Conservation (phyloP, 2,329 filamentous ascomycete genomes). For the Aspergillus melleus region DNA sequence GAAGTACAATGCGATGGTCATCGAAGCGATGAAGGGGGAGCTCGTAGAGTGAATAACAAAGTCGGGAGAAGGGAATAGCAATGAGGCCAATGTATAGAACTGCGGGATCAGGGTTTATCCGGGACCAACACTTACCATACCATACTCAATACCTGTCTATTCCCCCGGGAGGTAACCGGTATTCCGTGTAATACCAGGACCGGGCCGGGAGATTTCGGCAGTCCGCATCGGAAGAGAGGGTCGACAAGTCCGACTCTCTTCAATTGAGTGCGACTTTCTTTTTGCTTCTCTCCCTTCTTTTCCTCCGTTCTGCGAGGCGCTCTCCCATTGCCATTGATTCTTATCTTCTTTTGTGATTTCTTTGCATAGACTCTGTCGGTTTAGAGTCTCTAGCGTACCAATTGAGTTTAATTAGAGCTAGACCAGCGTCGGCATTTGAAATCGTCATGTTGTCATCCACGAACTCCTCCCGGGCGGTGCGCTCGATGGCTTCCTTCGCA, state of each 20-base stretch:
- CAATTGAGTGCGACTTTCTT: neutral
- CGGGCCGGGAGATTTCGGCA: conserved; percentile 29
- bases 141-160: conserved; percentile 2
- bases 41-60: conserved; percentile 13
- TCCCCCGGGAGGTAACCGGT: neutral
- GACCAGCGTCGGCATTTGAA: conserved; percentile 13
- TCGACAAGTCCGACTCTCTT: neutral
- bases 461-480: conserved; percentile 37
- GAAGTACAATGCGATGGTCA: conserved; percentile 29
- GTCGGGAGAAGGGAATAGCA: neutral
- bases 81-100: neutral
- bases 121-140: conserved; percentile 15
- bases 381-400: neutral
- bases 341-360: neutral
- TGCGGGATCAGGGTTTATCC: conserved; percentile 21
- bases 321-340: neutral
- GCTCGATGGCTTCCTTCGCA: conserved; percentile 35
- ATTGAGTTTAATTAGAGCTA: conserved; percentile 1
- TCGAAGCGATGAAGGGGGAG: conserved; percentile 28
- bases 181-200: conserved; percentile 10
- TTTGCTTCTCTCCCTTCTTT: neutral
- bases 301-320: neutral
- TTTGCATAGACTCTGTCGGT: neutral
- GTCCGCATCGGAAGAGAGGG: conserved; percentile 20
- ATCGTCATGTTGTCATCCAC: conserved; percentile 34